Evolutionary conservation across 2,329 filamentous ascomycete species (phyloP).

Genomic region (Colletotrichum cordylinicola): DNA sequence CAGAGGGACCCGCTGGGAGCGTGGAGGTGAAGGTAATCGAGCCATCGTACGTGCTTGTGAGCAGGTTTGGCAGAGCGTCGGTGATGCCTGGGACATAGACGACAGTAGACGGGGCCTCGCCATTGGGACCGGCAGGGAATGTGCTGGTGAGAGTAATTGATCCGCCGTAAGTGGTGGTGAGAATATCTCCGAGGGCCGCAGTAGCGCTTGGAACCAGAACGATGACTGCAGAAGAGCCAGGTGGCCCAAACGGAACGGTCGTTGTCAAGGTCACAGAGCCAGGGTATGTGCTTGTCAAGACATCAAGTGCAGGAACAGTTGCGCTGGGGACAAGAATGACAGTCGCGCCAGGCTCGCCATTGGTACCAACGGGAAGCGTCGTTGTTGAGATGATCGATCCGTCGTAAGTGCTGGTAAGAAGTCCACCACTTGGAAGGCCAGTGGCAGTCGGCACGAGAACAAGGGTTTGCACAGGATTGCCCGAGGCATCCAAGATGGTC

Average conservation of each 20-base stretch:
- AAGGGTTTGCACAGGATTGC: not conserved
- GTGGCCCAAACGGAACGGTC: not conserved
- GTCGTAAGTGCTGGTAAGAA: constrained; percentile 1
- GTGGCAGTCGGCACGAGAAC: not conserved
- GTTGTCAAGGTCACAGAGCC: not conserved
- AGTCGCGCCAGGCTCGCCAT: not conserved
- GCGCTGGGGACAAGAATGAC: not conserved
- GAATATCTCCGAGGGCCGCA: not conserved
- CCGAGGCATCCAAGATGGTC: not conserved
- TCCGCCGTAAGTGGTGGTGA: not conserved
- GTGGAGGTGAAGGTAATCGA: not conserved
- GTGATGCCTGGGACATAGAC: not conserved
- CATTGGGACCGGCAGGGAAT: not conserved
- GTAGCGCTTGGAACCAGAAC: not conserved
- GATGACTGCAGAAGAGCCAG: not conserved
- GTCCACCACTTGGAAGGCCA: not conserved
- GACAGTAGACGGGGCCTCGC: not conserved
- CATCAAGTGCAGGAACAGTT: not conserved
- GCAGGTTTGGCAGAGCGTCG: not conserved
- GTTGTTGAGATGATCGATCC: not conserved
- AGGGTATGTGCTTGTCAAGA: constrained; percentile 2
- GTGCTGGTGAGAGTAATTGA: not conserved
- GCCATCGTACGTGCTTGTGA: constrained; percentile 5
- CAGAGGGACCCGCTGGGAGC: not conserved
- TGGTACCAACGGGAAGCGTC: not conserved